Base-by-base conservation (phyloP, 805 yeast genomes). In the Metschnikowia drakensbergensis region DNA sequence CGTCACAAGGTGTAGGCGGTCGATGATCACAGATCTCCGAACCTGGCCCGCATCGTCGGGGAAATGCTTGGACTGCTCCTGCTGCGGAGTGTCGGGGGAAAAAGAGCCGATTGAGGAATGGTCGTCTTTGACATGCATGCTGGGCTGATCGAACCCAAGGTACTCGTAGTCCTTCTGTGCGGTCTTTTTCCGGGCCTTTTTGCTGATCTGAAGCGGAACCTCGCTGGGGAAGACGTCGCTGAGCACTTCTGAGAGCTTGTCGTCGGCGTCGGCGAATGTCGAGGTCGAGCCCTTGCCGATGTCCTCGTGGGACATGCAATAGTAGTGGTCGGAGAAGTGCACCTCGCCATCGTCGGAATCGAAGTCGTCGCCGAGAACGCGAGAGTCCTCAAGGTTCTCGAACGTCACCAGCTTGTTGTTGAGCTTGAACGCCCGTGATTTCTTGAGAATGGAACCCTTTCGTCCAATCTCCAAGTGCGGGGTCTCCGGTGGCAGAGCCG, bases 181-280 rank as follows among this genome's bases (percentile, higher is more conserved):
- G 6, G 10, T 31, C 29, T 43, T 36, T 17, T 33, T 42, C 32
- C 37, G 37, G 8, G 32, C 6, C 25, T 42, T 57, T 52, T 71
- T 69, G 35, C 56, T 61, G 33, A 71, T 55, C 3, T 66, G 59
- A 37, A 72, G 59, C 6, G 75, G 75, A 3, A 64, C 52, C 39
- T 68, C 71, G 28, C 57, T 58, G 3, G 71, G 67, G 42, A 59
- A 68, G 0, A 66, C 52, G 40, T 76, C 80, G 52, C 77, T 72
- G 26, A 72, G 58, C 4, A 72, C 66, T 45, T 76, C 81, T 2
- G 71, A 69, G 29, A 55, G 56, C 49, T 66, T 68, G 7, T 42
- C 45, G 13, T 69, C 73, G 4, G 44, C 11, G 2, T 32, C 42
- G 8, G 37, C 26, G 2, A 9, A 26, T 5, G 26, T 17, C 30